A percentile compares a stretch with the other conserved stretches of the same genome.
phyloP scores from a whole-genome alignment of 2,329 filamentous ascomycete genomes.

The Zymoseptoria tritici region DNA sequence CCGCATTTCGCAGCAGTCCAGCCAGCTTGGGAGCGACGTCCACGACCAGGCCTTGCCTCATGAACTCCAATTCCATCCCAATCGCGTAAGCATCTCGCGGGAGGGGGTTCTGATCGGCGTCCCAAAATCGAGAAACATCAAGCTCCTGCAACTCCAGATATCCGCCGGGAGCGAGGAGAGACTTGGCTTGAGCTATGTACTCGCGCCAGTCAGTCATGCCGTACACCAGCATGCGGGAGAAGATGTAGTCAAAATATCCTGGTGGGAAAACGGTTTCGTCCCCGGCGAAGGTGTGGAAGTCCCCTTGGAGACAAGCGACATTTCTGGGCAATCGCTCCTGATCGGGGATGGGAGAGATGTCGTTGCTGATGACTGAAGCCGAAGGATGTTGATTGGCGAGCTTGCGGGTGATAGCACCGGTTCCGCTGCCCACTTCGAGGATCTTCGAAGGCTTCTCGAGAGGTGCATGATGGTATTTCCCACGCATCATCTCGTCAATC shows the following conservation, averaged over 20 bases:
- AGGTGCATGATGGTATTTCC: slow-evolving; percentile 4
- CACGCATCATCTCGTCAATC: slow-evolving; percentile 4
- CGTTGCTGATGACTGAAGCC: slow-evolving; percentile 28
- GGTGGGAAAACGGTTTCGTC: not conserved
- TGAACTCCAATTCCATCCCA: not conserved
- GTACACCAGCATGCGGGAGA: slow-evolving; percentile 14
- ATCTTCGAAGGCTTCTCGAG: slow-evolving; percentile 3
- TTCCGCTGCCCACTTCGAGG: slow-evolving; percentile 23
- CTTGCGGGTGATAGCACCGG: slow-evolving; percentile 20
- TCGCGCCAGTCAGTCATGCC: slow-evolving; percentile 18
- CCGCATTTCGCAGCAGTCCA: not conserved
- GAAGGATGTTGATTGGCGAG: slow-evolving; percentile 9
- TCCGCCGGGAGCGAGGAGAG: slow-evolving; percentile 15
- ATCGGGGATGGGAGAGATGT: slow-evolving; percentile 19
- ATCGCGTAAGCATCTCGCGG: not conserved
- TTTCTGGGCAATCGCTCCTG: not conserved
- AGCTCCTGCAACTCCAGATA: slow-evolving; percentile 19
- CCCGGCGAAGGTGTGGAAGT: not conserved
- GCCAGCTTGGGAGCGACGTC: not conserved
- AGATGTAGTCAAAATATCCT: slow-evolving; percentile 16
- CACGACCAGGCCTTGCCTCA: not conserved
- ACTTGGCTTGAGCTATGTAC: slow-evolving; percentile 9
- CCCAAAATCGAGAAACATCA: slow-evolving; percentile 3
- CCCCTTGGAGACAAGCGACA: not conserved
- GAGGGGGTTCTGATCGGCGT: not conserved